phyloP scores from a whole-genome alignment of 2,329 filamentous ascomycete genomes.

The Aspergillus sergii region DNA sequence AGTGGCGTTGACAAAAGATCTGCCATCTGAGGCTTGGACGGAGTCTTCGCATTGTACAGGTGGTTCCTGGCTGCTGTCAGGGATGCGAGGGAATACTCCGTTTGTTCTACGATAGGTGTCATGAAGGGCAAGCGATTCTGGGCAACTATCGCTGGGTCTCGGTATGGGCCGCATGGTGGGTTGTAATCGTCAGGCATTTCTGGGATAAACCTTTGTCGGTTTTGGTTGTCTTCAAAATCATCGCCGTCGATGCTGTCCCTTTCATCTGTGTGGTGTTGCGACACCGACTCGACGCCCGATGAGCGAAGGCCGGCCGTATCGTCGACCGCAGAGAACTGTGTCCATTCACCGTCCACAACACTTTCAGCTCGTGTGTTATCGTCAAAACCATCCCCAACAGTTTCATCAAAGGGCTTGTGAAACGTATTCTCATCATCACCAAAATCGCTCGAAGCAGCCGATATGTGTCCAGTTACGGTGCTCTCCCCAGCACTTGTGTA shows the following conservation, averaged over 20 bases:
- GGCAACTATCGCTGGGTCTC: conserved; percentile 75
- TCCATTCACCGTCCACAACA: conserved; percentile 73
- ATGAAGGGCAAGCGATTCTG: conserved; percentile 96
- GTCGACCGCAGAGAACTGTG: conserved; percentile 78
- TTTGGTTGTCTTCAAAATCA: conserved; percentile 36
- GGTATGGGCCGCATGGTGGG: conserved; percentile 75
- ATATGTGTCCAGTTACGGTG: conserved; percentile 73
- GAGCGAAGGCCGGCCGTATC: conserved; percentile 26
- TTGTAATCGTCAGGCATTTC: conserved; percentile 86
- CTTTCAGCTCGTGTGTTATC: conserved; percentile 55
- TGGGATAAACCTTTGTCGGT: conserved; percentile 52
- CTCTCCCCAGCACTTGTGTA: conserved; percentile 88
- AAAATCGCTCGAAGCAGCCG: conserved; percentile 64
- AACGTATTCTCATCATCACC: conserved; percentile 60
- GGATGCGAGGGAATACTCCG: conserved; percentile 78
- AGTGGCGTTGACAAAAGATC: conserved; percentile 70
- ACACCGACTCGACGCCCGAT: conserved; percentile 25
- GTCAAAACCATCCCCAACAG: conserved; percentile 47
- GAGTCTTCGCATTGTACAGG: conserved; percentile 72
- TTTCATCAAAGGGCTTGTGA: conserved; percentile 44
- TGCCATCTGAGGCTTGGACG: conserved; percentile 62
- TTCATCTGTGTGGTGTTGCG: conserved; percentile 20
- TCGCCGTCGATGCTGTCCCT: conserved; percentile 35
- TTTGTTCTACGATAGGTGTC: conserved; percentile 97
- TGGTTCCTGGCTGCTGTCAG: conserved; percentile 59